Evolutionary conservation across 208 protist genomes (phyloP), one percentile per base, ranked within the genome.

Genomic region (Trypanosoma boissoni): DNA sequence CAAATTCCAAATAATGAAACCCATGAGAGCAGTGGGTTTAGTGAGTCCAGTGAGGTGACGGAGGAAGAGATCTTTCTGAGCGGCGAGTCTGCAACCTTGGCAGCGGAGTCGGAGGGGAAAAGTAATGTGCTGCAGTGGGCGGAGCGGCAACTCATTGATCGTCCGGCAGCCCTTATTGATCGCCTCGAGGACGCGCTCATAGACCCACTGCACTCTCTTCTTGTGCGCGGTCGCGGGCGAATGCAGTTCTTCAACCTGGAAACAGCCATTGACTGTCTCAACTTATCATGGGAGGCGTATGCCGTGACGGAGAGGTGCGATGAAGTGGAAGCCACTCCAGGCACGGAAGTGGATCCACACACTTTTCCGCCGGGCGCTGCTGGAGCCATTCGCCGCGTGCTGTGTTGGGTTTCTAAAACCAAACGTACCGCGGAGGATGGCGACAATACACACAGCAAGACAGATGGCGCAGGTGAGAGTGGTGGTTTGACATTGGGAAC

Each of bases 201-300:
- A 1, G 58, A 78, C 44, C 58, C 63, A 16, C 23, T 72, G 52
- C 57, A 61, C 32, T 58, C 42, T 26, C 53, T 66, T 6, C 39
- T 70, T 3, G 10, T 65, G 8, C 53, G 48, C 43, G 26, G 43
- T 21, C 7, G 50, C 18, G 45, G 66, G 6, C 52, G 45, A n/a
- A 61, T 68, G 51, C 52, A 51, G 10, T 80, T 88, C 31, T 88
- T 88, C 63, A 83, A 81, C 37, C 27, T 81, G 5, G 80, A 88
- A 44, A 81, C 73, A 1, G 76, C 76, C 10, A 74, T 84, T 39
- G 80, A 88, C 37, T 84, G 80, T 50, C 72, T 84, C 56, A 88
- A 88, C 43, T 67, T 83, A 57, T 75, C 76, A 8, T 88, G 80
- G 80, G 68, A 83, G 53, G 72, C 77, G 27, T 88, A 88, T 64